Evolutionary conservation across 2,329 filamentous ascomycete species (phyloP), one percentile per base, ranked within the genome.

Genomic region (Colletotrichum endophyticum): DNA sequence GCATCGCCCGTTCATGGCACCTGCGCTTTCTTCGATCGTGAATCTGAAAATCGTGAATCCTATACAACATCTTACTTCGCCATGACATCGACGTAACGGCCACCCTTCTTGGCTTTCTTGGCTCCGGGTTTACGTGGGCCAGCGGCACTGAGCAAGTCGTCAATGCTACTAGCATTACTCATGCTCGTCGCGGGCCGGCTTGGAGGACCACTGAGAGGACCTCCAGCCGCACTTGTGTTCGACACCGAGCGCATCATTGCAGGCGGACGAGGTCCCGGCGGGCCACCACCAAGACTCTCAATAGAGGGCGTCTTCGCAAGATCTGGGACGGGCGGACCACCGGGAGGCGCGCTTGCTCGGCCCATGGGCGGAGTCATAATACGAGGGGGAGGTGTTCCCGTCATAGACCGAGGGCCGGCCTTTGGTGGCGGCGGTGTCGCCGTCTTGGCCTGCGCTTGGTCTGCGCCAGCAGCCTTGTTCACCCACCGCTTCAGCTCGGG

Each of bases 401-500:
- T 86, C 63, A 88, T 84, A 73, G 92, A 93, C 9, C 90, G 88
- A 70, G 90, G 87, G 5, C 87, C 86, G 8, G 88, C 90, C 79
- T 90, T 92, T 1, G 96, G 96, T 6, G 96, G 96, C 2, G 97
- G 96, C 2, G 96, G 95, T 0, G 96, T 93, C 2, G 93, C 92
- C 63, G 90, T 88, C 78, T 92, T 90, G 5, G 91, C 87, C 30
- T 90, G 87, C 11, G 87, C 86, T 59, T 91, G 91, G 71, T 94
- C 93, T 9, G 91, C 90, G 15, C 93, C 93, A 13, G 92, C 92
- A 83, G 98, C 98, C 88, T 98, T 98, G 88, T 99, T 99, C 83
- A 99, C 90, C 98, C 98, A 99, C 83, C 97, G 96, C 88, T 98
- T 98, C 69, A 98, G 91, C n/a, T 98, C 95, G 4, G 96, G 94